These are phyloP conservation scores for Kalmanozyma brasiliensis DNA, from an alignment of 1,284 basidiomycete species.

Conservation along the genomic window DNA sequence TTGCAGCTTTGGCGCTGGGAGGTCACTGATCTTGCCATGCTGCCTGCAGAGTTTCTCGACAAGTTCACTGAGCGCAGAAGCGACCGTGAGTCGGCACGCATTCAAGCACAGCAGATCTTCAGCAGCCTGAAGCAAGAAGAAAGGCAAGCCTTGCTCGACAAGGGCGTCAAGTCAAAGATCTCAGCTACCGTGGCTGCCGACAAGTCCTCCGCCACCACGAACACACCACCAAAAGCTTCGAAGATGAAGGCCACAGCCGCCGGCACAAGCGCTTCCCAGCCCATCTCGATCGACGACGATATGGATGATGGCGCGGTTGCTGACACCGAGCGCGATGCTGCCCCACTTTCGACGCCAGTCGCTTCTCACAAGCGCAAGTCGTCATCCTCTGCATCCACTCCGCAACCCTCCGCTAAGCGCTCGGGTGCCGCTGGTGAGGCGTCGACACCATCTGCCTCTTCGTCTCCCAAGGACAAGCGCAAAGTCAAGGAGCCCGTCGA, in stretches of 20 bases:
- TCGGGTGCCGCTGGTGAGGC: constrained; percentile 16
- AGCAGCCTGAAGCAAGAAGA: constrained; percentile 35
- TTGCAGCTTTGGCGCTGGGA: constrained; percentile 90
- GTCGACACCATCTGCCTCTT: constrained; percentile 21
- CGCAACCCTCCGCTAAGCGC: constrained; percentile 20
- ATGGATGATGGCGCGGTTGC: constrained; percentile 33
- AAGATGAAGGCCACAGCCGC: constrained; percentile 5
- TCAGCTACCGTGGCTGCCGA: constrained; percentile 27
- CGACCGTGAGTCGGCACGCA: constrained; percentile 76
- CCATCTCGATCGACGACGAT: constrained; percentile 43
- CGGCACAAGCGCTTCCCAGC: constrained; percentile 14
- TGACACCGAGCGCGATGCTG: constrained; percentile 19
- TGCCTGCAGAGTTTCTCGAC: constrained; percentile 78
- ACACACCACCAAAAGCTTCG: constrained; percentile 6
- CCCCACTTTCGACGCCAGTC: constrained; percentile 21
- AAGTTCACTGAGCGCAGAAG: constrained; percentile 75
- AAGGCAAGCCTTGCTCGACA: constrained; percentile 45
- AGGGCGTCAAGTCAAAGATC: constrained; percentile 34
- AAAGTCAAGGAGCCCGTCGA: constrained; percentile 43
- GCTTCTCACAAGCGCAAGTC: constrained; percentile 31
- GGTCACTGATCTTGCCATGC: constrained; percentile 75
- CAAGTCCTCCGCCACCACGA: constrained; percentile 6
- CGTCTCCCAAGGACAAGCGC: constrained; percentile 49
- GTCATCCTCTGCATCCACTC: constrained; percentile 29
- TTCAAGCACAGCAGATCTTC: constrained; percentile 40